A percentile compares a stretch with the other conserved stretches of the same genome.
Conservation (phyloP, 352 stramenopile genomes). For the Globisporangium alternatum region DNA sequence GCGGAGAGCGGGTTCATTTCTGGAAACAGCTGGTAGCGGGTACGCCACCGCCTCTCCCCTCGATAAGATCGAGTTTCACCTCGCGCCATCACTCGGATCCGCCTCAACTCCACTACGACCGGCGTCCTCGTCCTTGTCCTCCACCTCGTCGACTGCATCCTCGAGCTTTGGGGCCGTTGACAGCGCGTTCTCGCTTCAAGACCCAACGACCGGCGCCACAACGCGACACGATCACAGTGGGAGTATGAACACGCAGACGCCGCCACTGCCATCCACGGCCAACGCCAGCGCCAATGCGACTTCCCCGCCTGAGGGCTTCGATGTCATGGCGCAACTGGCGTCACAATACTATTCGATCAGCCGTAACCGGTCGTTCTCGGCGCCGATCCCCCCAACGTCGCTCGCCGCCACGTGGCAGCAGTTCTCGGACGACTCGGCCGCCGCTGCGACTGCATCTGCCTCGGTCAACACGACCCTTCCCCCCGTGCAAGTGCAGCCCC, state of each 20-base stretch:
- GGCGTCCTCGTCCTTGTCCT: conserved; percentile 19
- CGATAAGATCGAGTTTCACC: conserved; percentile 32
- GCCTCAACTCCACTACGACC: conserved; percentile 12
- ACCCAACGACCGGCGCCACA: neutral
- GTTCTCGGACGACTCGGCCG: conserved; percentile 44
- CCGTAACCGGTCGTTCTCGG: conserved; percentile 69
- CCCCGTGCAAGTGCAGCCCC: conserved; percentile 26
- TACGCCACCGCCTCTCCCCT: conserved; percentile 16
- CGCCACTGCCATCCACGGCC: neutral
- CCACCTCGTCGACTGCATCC: conserved; percentile 15
- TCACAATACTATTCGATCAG: conserved; percentile 78
- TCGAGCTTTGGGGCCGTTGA: conserved; percentile 17
- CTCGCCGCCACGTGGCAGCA: conserved; percentile 59
- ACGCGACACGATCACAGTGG: conserved; percentile 12
- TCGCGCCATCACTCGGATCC: conserved; percentile 6
- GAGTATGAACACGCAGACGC: conserved; percentile 7
- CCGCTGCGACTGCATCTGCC: conserved; percentile 14
- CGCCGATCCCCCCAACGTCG: conserved; percentile 59
- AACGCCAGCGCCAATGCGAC: neutral
- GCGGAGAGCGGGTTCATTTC: conserved; percentile 21
- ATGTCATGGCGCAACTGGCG: conserved; percentile 81
- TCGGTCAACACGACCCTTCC: conserved; percentile 14
- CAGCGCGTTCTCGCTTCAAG: conserved; percentile 19
- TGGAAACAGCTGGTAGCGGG: conserved; percentile 19
- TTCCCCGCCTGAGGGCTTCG: conserved; percentile 37